A percentile compares a stretch with the other conserved stretches of the same genome.
These are phyloP conservation scores for Boechera divaricarpa DNA, from an alignment of 345 rosid genomes.

Conservation along the genomic window DNA sequence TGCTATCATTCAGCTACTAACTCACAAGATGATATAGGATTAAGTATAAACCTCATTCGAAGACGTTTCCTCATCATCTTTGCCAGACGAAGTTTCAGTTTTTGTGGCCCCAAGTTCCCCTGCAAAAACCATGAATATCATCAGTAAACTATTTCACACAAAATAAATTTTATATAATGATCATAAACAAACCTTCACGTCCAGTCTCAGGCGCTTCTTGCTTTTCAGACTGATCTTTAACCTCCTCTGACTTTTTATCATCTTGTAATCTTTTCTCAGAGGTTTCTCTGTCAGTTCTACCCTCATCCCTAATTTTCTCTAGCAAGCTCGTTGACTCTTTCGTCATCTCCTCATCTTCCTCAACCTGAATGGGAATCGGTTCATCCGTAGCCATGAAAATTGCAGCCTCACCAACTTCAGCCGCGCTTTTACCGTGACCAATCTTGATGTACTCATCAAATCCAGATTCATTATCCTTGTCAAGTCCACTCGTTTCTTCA, in stretches of 20 bases:
- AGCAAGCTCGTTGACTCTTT: constrained; percentile 53
- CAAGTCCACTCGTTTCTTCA: constrained; percentile 15
- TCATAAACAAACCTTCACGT: constrained; percentile 34
- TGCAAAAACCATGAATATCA: neutral
- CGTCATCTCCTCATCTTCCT: constrained; percentile 45
- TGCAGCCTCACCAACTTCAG: neutral
- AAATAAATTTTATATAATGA: neutral
- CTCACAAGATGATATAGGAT: constrained; percentile 5
- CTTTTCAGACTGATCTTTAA: constrained; percentile 29
- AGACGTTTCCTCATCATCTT: constrained; percentile 37
- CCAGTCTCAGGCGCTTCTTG: constrained; percentile 15
- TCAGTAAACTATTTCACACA: constrained; percentile 16
- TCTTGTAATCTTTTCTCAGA: constrained; percentile 24
- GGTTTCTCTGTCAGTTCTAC: constrained; percentile 26
- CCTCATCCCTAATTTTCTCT: constrained; percentile 58
- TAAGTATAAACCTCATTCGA: constrained; percentile 41
- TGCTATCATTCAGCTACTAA: constrained; percentile 3
- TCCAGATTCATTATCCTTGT: constrained; percentile 18
- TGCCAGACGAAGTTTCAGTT: constrained; percentile 24
- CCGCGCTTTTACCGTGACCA: neutral
- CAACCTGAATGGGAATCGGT: constrained; percentile 8
- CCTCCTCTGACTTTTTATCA: constrained; percentile 30
- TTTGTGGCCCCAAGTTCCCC: constrained; percentile 25
- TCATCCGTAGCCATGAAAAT: constrained; percentile 2
- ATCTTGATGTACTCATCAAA: constrained; percentile 32